These are phyloP conservation scores for Metschnikowia cerradonensis DNA, from an alignment of 805 yeast genomes.

Conservation along the genomic window DNA sequence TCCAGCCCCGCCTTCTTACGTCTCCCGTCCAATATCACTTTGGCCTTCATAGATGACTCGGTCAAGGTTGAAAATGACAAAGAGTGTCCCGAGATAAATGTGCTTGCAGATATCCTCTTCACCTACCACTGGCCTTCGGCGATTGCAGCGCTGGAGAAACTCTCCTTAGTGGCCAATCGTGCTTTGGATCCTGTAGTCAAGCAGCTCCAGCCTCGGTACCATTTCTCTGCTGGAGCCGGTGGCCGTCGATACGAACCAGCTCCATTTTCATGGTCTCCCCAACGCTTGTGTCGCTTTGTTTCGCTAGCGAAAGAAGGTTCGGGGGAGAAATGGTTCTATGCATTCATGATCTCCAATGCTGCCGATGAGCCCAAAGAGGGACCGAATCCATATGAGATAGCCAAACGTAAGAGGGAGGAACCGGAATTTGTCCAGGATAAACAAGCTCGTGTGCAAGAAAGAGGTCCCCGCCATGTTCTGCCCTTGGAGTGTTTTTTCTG, in stretches of 20 bases:
- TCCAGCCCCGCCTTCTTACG: conserved; percentile 32
- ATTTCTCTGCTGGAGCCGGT: conserved; percentile 53
- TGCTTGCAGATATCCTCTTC: conserved; percentile 48
- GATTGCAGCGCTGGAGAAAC: conserved; percentile 43
- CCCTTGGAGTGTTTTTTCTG: conserved; percentile 79
- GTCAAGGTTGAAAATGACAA: conserved; percentile 6
- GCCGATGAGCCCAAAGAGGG: conserved; percentile 17
- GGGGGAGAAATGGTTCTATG: conserved; percentile 67
- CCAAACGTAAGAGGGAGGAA: conserved; percentile 5
- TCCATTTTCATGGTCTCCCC: conserved; percentile 55
- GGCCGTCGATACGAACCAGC: conserved; percentile 51
- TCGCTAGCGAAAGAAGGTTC: conserved; percentile 59
- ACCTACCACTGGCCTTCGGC: conserved; percentile 58
- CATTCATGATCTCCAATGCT: conserved; percentile 41
- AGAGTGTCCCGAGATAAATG: not conserved
- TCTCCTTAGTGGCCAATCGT: conserved; percentile 42
- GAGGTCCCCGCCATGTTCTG: conserved; percentile 31
- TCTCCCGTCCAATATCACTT: conserved; percentile 41
- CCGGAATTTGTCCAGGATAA: not conserved
- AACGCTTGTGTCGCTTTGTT: conserved; percentile 54
- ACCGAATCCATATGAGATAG: conserved; percentile 21
- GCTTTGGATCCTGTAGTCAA: conserved; percentile 45
- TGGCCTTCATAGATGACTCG: conserved; percentile 43
- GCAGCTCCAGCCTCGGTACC: conserved; percentile 56
- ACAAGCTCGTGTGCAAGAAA: not conserved